These are phyloP conservation scores for Cenchrus fungigraminus DNA, from an alignment of 176 grass and related monocot species.

Conservation along the genomic window DNA sequence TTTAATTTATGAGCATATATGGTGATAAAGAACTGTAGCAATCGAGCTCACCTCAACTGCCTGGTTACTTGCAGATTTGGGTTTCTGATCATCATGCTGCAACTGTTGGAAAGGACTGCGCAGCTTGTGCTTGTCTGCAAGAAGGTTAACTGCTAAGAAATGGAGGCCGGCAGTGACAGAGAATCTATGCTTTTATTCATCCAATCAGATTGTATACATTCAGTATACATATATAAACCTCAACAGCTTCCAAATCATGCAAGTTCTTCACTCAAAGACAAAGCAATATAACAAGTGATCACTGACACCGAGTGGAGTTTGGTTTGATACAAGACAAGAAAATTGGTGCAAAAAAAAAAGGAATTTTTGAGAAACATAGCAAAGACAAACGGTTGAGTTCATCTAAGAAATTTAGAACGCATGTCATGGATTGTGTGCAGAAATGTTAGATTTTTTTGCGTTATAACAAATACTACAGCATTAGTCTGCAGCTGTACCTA, in stretches of 20 bases:
- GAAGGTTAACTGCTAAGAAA: slow-evolving; percentile 4
- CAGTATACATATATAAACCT: neutral
- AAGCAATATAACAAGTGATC: neutral
- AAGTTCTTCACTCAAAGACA: neutral
- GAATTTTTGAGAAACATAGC: neutral
- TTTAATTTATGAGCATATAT: slow-evolving; percentile 1
- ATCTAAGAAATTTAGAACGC: neutral
- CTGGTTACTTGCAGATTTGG: slow-evolving; percentile 38
- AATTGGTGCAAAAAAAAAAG: neutral
- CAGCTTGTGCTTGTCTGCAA: slow-evolving; percentile 29
- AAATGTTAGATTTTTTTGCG: slow-evolving; percentile 4
- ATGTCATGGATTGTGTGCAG: neutral
- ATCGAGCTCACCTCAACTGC: slow-evolving; percentile 37
- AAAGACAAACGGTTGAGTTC: neutral
- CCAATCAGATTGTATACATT: neutral
- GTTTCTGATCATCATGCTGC: slow-evolving; percentile 34
- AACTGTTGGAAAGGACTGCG: slow-evolving; percentile 22
- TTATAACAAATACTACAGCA: neutral
- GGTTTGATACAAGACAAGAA: neutral
- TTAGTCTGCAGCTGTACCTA: neutral
- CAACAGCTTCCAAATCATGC: neutral
- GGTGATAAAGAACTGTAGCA: slow-evolving; percentile 31
- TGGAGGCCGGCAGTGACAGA: slow-evolving; percentile 8
- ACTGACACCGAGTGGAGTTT: neutral
- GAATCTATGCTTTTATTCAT: slow-evolving; percentile 26